phyloP scores from a whole-genome alignment of 371 early-diverging fungal genomes.

The Circinella umbellata region DNA sequence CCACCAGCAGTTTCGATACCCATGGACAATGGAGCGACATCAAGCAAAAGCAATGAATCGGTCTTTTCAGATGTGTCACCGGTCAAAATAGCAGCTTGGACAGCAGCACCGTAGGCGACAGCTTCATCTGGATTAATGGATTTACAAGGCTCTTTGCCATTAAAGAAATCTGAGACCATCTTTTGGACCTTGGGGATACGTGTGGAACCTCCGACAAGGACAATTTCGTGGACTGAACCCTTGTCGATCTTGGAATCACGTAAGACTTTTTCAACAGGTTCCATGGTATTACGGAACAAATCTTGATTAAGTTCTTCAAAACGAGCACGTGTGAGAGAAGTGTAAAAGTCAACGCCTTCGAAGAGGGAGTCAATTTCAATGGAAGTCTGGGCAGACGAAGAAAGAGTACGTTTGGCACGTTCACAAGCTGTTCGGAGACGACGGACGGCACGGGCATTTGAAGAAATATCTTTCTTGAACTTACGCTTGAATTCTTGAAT shows the following conservation, averaged over 20 bases:
- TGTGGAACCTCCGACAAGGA: constrained; percentile 99
- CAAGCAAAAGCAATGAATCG: constrained; percentile 81
- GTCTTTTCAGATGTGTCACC: constrained; percentile 67
- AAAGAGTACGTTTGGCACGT: constrained; percentile 96
- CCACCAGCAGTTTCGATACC: constrained; percentile 96
- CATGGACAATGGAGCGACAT: constrained; percentile 90
- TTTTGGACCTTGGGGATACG: constrained; percentile 99
- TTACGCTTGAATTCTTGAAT: constrained; percentile 88
- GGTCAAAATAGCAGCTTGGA: constrained; percentile 88
- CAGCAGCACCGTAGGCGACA: constrained; percentile 96
- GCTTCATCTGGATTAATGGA: constrained; percentile 96
- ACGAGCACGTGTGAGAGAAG: constrained; percentile 90
- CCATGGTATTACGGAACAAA: constrained; percentile 82
- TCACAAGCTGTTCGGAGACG: constrained; percentile 95
- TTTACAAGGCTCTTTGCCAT: constrained; percentile 88
- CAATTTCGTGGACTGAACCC: constrained; percentile 92
- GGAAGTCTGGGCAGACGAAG: constrained; percentile 82
- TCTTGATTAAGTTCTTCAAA: constrained; percentile 94
- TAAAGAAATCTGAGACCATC: constrained; percentile 94
- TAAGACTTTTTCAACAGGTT: constrained; percentile 83
- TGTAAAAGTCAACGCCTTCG: constrained; percentile 88
- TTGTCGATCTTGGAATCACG: constrained; percentile 96
- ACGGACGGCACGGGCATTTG: constrained; percentile 89
- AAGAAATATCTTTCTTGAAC: constrained; percentile 78
- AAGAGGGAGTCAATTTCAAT: constrained; percentile 93